These are phyloP conservation scores for Tagetes erecta DNA, from an alignment of 129 eudicot species.

Conservation along the genomic window DNA sequence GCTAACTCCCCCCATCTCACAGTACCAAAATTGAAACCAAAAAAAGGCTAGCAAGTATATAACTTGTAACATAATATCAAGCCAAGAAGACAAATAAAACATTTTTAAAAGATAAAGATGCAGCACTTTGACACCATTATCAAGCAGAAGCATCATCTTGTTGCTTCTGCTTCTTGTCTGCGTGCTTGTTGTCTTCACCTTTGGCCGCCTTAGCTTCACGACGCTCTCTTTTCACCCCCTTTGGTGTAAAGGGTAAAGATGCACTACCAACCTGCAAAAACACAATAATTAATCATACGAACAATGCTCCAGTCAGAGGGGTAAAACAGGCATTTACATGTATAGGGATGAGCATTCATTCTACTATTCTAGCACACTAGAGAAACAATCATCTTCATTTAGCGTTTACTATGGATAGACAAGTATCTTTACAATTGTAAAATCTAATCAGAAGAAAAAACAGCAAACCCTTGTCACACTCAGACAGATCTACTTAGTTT, in stretches of 20 bases:
- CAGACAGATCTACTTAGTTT: neutral
- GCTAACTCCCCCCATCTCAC: conserved; percentile 1
- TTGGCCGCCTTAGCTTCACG: conserved; percentile 71
- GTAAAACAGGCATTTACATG: neutral
- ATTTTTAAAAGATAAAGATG: neutral
- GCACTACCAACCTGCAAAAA: conserved; percentile 62
- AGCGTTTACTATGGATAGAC: neutral
- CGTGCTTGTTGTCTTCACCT: conserved; percentile 36
- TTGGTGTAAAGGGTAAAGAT: conserved; percentile 60
- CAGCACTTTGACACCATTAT: conserved; percentile 12
- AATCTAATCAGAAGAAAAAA: neutral
- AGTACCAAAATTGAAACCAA: conserved; percentile 25
- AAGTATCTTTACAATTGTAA: too few species aligned
- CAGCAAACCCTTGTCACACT: neutral
- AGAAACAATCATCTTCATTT: neutral
- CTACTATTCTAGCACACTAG: neutral
- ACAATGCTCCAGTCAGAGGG: neutral
- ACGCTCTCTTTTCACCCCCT: conserved; percentile 93
- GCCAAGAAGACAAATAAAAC: neutral
- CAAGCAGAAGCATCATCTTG: conserved; percentile 20
- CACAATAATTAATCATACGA: neutral
- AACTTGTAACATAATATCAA: neutral
- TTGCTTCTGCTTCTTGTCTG: conserved; percentile 56
- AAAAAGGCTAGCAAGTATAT: neutral
- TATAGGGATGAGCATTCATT: neutral